Conservation (phyloP, 176 grass and related monocot genomes). For the Oryza nivara region DNA sequence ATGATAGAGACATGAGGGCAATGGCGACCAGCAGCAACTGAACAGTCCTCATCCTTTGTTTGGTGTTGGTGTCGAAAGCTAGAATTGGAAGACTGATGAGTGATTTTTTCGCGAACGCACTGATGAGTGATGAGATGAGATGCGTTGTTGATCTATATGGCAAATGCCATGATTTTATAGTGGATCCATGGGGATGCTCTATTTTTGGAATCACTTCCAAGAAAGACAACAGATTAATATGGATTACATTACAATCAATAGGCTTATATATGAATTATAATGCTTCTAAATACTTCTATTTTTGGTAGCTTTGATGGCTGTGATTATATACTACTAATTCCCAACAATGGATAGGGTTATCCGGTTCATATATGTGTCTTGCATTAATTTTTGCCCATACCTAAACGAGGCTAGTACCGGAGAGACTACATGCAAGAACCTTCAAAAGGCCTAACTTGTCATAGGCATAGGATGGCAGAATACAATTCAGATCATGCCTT, state of each 20-base stretch:
- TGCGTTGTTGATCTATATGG: neutral
- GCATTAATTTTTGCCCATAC: no score
- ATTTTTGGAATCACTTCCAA: neutral
- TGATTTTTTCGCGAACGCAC: neutral
- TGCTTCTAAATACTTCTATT: neutral
- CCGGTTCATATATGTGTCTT: no score
- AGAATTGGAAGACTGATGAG: neutral
- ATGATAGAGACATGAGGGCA: conserved; percentile 33
- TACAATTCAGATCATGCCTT: no score
- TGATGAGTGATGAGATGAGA: neutral
- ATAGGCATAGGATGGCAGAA: no score
- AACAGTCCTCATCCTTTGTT: conserved; percentile 4
- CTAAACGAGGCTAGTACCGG: no score
- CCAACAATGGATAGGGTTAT: no score
- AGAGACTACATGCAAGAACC: no score
- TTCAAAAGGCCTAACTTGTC: no score
- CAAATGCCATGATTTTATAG: neutral
- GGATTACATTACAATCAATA: neutral
- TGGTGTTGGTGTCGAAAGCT: neutral
- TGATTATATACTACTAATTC: no score
- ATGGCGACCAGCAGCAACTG: neutral
- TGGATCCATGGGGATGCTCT: neutral
- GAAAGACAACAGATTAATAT: neutral
- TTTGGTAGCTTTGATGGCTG: no score
- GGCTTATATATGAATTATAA: neutral